Percentiles rank a stretch among this genome's conserved stretches.
These are phyloP conservation scores for Flaveria ramosissima DNA, from an alignment of 129 eudicot species.

Conservation along the genomic window DNA sequence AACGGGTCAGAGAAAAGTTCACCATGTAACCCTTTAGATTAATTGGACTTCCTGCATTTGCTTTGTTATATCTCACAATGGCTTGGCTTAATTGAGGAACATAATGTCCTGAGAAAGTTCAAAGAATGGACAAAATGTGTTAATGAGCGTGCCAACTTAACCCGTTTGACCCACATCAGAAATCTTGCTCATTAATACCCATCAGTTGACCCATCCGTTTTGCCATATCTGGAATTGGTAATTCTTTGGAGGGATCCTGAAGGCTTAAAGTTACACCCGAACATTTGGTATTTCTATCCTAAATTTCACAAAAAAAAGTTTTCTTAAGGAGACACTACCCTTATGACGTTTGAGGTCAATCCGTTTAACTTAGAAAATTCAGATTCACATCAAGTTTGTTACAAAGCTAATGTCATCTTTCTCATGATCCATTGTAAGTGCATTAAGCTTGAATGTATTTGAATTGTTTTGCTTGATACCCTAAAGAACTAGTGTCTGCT, in stretches of 20 bases:
- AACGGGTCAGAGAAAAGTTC: neutral
- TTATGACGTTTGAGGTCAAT: neutral
- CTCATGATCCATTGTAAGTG: neutral
- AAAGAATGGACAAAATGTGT: constrained; percentile 1
- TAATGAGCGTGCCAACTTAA: neutral
- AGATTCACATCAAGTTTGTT: neutral
- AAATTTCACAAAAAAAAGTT: too few species aligned
- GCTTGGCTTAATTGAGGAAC: constrained; percentile 97
- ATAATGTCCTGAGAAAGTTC: constrained; percentile 67
- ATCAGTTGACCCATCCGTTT: neutral
- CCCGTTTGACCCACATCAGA: neutral
- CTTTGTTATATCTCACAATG: constrained; percentile 61
- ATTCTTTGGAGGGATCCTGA: neutral
- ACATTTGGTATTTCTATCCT: neutral
- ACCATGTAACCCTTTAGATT: constrained; percentile 92
- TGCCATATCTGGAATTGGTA: neutral
- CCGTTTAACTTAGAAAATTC: neutral
- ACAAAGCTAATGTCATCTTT: neutral
- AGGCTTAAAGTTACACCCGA: neutral
- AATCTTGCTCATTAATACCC: neutral
- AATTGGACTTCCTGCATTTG: constrained; percentile 38
- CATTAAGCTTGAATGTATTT: neutral
- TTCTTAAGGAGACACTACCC: neutral
- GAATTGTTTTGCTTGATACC: neutral
- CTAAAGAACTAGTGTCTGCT: neutral